Evolutionary conservation across 306 rosid species (phyloP).

Genomic region (Potentilla sterilis): DNA sequence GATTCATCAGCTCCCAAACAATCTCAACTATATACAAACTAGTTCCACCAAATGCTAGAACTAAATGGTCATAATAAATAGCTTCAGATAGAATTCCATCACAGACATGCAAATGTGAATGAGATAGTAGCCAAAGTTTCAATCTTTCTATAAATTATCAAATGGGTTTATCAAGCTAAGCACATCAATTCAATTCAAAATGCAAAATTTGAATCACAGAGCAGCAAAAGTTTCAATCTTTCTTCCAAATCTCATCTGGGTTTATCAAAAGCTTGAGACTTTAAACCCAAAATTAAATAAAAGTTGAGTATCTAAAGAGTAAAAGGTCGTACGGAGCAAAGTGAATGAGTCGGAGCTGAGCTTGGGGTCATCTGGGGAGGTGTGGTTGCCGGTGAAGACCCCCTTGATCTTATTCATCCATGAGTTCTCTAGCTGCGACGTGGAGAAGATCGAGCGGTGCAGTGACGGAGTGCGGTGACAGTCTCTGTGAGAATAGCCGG

Average conservation of each 20-base stretch:
- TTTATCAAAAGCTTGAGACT: background rate
- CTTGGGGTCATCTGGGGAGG: slow-evolving; percentile 28
- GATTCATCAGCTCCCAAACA: background rate
- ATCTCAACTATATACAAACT: background rate
- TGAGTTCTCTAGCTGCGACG: slow-evolving; percentile 53
- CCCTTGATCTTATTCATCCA: slow-evolving; percentile 81
- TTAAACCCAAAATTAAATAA: background rate
- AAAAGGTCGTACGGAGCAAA: slow-evolving; percentile 39
- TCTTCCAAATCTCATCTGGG: background rate
- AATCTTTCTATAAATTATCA: background rate
- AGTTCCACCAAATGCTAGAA: background rate
- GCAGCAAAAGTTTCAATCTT: background rate
- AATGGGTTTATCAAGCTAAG: background rate
- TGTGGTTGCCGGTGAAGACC: slow-evolving; percentile 62
- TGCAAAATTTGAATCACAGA: background rate
- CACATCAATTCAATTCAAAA: background rate
- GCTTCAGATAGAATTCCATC: background rate
- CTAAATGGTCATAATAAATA: background rate
- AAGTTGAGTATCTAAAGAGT: background rate
- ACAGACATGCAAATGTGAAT: background rate
- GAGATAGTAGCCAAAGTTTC: background rate
- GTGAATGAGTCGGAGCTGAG: slow-evolving; percentile 55
- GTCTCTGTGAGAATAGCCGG: slow-evolving; percentile 14
- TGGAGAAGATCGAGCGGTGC: slow-evolving; percentile 57
- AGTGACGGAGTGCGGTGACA: slow-evolving; percentile 23